Conservation (phyloP, 2,329 filamentous ascomycete genomes). For the Bipolaris cookei region DNA sequence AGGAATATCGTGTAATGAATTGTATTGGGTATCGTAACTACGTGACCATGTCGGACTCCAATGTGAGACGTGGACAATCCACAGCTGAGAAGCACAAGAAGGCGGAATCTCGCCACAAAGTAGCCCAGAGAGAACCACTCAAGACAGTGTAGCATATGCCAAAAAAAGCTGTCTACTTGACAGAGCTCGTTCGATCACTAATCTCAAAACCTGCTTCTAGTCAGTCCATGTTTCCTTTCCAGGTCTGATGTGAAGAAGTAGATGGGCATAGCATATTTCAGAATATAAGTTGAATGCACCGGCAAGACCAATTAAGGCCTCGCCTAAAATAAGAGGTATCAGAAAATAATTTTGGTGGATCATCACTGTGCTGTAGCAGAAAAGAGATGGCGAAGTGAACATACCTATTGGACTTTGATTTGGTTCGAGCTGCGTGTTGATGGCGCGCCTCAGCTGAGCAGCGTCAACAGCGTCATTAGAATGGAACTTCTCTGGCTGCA, state of each 20-base stretch:
- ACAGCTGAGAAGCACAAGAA: background rate
- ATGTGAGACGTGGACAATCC: constrained; percentile 6
- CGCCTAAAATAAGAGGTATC: constrained; percentile 79
- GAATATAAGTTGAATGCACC: constrained; percentile 50
- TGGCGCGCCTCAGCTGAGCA: background rate
- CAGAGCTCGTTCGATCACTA: background rate
- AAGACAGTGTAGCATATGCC: constrained; percentile 31
- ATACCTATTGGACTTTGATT: constrained; percentile 43
- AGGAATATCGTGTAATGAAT: background rate
- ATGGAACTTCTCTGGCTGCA: constrained; percentile 1
- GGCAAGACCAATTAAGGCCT: constrained; percentile 47
- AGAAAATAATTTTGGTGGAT: constrained; percentile 54
- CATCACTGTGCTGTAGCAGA: constrained; percentile 24
- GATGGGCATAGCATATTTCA: constrained; percentile 30
- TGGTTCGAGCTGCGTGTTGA: background rate
- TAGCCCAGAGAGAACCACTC: background rate
- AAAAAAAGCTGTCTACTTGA: background rate
- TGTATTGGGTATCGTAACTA: background rate
- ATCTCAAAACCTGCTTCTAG: constrained; percentile 8
- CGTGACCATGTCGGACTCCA: too few species aligned
- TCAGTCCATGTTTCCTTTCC: constrained; percentile 16
- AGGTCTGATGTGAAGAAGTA: constrained; percentile 2
- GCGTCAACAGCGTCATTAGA: background rate
- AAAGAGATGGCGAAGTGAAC: constrained; percentile 1
- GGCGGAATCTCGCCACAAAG: background rate